Base-by-base conservation (phyloP, 225 moss, liverwort and hornwort genomes). In the Pseudoscleropodium purum region DNA sequence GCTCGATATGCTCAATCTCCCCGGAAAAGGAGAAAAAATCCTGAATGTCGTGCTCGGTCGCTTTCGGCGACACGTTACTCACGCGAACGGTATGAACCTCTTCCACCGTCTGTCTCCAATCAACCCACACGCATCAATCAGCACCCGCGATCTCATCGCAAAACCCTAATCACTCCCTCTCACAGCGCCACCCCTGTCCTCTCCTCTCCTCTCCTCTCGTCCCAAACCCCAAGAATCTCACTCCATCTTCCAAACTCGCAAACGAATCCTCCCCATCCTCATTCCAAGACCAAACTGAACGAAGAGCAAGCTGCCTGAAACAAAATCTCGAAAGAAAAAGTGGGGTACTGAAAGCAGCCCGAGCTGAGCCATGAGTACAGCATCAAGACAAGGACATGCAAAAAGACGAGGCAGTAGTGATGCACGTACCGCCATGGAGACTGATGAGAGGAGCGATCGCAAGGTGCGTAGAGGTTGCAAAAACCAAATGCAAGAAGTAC, bases 21-120 rank as follows among this genome's bases (percentile, higher is more conserved):
- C 98, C 98, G 41, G 97, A 98, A 72, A 96, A 98, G 27, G 98
- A 96, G 87, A 98, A 98, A 75, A 98, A 98, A 63, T 98, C 98
- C 88, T 96, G 96, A 88, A 98, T 96, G 84, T 98, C 97, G 70
- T 96, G 96, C 87, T 98, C 93, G 4, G 97, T 94, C 60, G 96
- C 98, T 54, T 95, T 97, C 57, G 95, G 94, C 66, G 98, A 98
- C 89, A 97, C 98, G 90, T 96, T 95, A 88, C 95, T 95, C 83
- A 98, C 98, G 36, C 95, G 97, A 85, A 98, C 98, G 52, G 97
- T 98, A 85, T 97, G 91, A 73, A 92, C 88, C 89, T 92, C 92
- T 84, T 88, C 91, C 66, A 84, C 57, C 61, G 79, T 86, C 93
- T 93, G 93, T 86, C 60, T 81, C 89, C 70, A 43, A 83, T 18